Percentiles rank a stretch among this genome's conserved stretches.
Evolutionary conservation across 2,329 filamentous ascomycete species (phyloP).

Genomic region (Atkinsonella hypoxylon): DNA sequence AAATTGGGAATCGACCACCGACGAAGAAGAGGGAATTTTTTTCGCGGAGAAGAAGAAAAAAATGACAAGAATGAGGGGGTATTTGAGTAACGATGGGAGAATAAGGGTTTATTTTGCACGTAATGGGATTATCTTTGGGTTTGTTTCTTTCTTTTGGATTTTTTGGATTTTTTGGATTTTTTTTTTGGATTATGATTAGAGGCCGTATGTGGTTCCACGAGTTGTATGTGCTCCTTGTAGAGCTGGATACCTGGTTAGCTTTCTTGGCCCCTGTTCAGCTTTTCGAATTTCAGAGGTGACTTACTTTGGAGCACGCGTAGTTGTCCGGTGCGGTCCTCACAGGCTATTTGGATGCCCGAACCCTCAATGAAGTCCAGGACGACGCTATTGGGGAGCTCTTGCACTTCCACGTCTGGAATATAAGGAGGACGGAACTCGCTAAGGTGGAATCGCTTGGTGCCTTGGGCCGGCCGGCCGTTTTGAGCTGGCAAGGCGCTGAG

Average conservation of each 20-base stretch:
- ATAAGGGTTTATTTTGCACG: no score
- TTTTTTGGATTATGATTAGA: conserved; percentile 11
- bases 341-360: conserved; percentile 51
- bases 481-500: conserved; percentile 52
- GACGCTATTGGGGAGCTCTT: conserved; percentile 84
- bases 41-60: not conserved
- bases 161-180: not conserved
- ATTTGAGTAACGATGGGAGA: no score
- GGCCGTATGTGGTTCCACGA: conserved; percentile 20
- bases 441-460: conserved; percentile 70
- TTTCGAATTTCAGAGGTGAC: conserved; percentile 14
- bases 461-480: conserved; percentile 32
- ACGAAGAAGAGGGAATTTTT: not conserved
- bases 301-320: conserved; percentile 40
- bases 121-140: no score
- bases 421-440: conserved; percentile 71
- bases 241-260: conserved; percentile 13
- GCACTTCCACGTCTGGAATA: conserved; percentile 77
- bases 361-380: conserved; percentile 49
- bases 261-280: not conserved
- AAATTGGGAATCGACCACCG: not conserved
- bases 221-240: conserved; percentile 25
- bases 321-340: conserved; percentile 49
- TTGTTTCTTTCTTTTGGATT: no score
- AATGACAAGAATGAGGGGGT: not conserved